phyloP scores from a whole-genome alignment of 495 filamentous ascomycete species.

The Neurospora terricola region DNA sequence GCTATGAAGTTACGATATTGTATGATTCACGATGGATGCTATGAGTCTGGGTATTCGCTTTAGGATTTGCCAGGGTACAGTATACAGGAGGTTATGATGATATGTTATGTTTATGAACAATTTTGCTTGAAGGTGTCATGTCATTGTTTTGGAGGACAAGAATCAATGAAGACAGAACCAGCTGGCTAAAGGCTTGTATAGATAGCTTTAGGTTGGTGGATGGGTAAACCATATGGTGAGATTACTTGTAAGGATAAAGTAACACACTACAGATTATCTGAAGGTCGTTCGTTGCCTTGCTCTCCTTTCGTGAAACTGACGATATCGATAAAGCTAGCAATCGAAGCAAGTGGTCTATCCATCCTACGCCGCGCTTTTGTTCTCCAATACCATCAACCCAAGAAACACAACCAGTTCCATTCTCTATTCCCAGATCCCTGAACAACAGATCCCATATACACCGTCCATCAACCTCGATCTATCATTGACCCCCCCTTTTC shows the following conservation, averaged over 20 bases:
- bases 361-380: background rate
- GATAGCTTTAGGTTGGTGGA: background rate
- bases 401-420: background rate
- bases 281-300: no score
- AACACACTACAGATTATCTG: background rate
- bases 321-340: background rate
- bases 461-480: background rate
- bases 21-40: background rate
- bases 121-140: background rate
- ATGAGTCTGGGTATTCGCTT: background rate
- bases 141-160: background rate
- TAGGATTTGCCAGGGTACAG: background rate
- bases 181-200: background rate
- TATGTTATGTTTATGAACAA: background rate
- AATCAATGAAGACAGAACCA: background rate
- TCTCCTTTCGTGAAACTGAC: background rate
- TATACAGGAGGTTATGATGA: background rate
- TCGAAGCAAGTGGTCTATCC: background rate
- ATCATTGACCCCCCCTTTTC: background rate
- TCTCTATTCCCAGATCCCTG: background rate
- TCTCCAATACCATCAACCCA: background rate
- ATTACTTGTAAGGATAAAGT: background rate
- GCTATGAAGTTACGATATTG: background rate
- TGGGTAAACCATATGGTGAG: background rate
- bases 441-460: no score